These are phyloP conservation scores for Nyssa sinensis DNA, from an alignment of 148 eudicot species.

Conservation along the genomic window DNA sequence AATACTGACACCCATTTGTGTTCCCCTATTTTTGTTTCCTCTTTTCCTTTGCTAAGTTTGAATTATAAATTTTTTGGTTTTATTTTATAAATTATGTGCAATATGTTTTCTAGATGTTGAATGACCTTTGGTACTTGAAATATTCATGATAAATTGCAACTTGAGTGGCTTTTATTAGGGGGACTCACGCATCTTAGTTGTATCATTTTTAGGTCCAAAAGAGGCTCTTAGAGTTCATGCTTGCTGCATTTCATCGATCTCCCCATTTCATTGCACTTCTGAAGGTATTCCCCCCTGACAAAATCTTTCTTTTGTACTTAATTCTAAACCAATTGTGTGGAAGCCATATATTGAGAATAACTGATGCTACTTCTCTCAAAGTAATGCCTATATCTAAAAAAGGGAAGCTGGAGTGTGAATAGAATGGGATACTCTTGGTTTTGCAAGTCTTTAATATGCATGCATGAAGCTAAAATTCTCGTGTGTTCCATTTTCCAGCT, in stretches of 20 bases:
- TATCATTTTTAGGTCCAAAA: conserved; percentile 57
- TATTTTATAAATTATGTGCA: no score
- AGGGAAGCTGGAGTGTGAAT: background rate
- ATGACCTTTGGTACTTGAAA: background rate
- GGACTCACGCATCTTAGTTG: background rate
- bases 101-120: background rate
- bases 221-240: conserved; percentile 88
- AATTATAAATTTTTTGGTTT: background rate
- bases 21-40: background rate
- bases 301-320: background rate
- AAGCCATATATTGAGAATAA: background rate
- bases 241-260: conserved; percentile 82
- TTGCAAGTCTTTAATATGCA: background rate
- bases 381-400: conserved; percentile 1
- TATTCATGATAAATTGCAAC: background rate
- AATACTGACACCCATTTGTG: background rate
- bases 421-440: background rate
- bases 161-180: background rate
- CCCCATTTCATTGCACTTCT: conserved; percentile 82
- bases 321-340: background rate
- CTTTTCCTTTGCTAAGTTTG: background rate
- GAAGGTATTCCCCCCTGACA: conserved; percentile 58
- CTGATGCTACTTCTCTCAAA: no score
- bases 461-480: background rate
- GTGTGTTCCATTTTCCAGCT: conserved; percentile 2